Percentiles rank a stretch among this genome's conserved stretches.
These are phyloP conservation scores for Vigna radiata DNA, from an alignment of 306 rosid genomes.

Conservation along the genomic window DNA sequence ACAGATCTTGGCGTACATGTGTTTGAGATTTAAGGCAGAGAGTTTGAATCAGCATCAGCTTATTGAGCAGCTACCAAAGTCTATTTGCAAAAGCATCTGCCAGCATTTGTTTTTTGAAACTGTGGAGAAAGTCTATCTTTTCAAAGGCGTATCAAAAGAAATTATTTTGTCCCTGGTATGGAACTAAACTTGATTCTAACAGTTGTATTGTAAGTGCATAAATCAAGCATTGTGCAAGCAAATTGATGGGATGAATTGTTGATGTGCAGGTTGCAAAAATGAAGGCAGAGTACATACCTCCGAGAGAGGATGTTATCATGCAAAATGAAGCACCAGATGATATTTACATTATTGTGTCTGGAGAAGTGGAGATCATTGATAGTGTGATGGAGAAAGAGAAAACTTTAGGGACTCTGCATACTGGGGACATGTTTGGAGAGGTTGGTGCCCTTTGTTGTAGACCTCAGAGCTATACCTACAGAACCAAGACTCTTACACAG, in stretches of 20 bases:
- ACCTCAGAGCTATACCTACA: slow-evolving; percentile 70
- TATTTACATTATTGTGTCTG: slow-evolving; percentile 85
- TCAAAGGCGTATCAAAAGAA: slow-evolving; percentile 77
- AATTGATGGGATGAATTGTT: slow-evolving; percentile 10
- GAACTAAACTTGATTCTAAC: slow-evolving; percentile 12
- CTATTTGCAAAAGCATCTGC: slow-evolving; percentile 77
- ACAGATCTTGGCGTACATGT: slow-evolving; percentile 92
- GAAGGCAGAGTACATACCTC: slow-evolving; percentile 93
- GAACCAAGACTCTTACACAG: slow-evolving; percentile 89
- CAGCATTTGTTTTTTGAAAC: slow-evolving; percentile 76
- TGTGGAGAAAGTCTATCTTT: slow-evolving; percentile 75
- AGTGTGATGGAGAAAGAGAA: slow-evolving; percentile 61
- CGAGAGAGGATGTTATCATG: slow-evolving; percentile 87
- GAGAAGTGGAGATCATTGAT: slow-evolving; percentile 81
- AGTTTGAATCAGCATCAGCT: slow-evolving; percentile 81
- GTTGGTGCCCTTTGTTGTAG: slow-evolving; percentile 73
- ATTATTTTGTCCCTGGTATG: slow-evolving; percentile 63
- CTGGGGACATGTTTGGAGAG: slow-evolving; percentile 86
- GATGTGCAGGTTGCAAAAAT: slow-evolving; percentile 71
- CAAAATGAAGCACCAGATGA: slow-evolving; percentile 83
- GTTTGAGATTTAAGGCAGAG: slow-evolving; percentile 90
- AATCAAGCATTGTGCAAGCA: background rate
- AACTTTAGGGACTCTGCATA: slow-evolving; percentile 62
- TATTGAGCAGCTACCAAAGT: slow-evolving; percentile 86
- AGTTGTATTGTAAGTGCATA: background rate